Evolutionary conservation across 2,329 filamentous ascomycete species (phyloP), one percentile per base, ranked within the genome.

Genomic region (Pochonia chlamydosporia): DNA sequence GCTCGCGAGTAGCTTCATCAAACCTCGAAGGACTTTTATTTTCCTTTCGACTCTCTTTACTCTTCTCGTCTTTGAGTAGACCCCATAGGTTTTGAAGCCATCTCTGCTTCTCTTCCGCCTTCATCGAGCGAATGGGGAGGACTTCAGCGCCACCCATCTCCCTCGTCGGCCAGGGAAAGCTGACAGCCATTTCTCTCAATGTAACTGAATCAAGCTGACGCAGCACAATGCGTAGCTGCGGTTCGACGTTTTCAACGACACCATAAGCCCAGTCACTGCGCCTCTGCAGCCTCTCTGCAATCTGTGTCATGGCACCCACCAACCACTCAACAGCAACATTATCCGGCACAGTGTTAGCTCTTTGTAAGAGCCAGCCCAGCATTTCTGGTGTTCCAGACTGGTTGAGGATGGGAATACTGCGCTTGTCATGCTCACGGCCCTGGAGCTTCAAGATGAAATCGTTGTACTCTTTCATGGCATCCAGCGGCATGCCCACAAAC

Each of bases 371-470:
- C 63, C 63, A 65, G 21, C 61, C 60, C 11, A 67, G 55, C 54
- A 57, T 61, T 48, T 65, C 62, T 0, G 63, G 62, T 1, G 61
- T 55, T 2, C 63, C 64, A 0, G 63, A 65, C 46, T 64, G 59
- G 44, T 65, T 61, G 16, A 66, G 52, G 14, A 67, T 65, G 2
- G 63, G 62, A 5, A 67, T 59, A 35, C 63, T 66, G 30, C 64
- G 60, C 47, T 64, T 63, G 52, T 63, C 63, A 49, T 67, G 63
- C 52, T 66, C 64, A 35, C 64, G 57, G 24, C 52, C 53, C 44
- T 65, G 63, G 1, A 67, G 57, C 48, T 62, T 63, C 46, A 63
- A 52, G 52, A 66, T 61, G 49, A 67, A 67, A 30, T 63, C 62
- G 43, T 61, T 62, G 54, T 64, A 66, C 45, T 61, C 56, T 11